phyloP scores from a whole-genome alignment of 1,284 basidiomycete species.

The Ceratobasidium sp. region DNA sequence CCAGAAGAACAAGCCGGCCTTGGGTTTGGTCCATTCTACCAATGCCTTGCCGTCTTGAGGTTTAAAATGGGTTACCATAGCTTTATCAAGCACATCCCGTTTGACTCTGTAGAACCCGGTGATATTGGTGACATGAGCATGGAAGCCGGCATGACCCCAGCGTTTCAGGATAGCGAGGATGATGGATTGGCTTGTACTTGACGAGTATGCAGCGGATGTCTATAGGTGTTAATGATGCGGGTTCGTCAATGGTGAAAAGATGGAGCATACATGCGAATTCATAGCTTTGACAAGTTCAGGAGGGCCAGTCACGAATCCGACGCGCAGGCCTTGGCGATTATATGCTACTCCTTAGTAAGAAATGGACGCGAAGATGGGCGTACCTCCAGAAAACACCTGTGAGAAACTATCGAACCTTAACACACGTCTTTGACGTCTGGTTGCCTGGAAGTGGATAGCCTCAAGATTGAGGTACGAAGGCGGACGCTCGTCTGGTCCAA shows the following conservation, averaged over 20 bases:
- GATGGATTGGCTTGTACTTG: conserved; percentile 83
- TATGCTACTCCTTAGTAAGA: not conserved
- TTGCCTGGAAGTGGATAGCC: conserved; percentile 53
- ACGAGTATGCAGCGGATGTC: conserved; percentile 79
- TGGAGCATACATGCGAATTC: conserved; percentile 72
- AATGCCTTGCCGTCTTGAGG: conserved; percentile 64
- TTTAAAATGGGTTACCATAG: conserved; percentile 77
- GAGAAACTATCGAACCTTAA: conserved; percentile 89
- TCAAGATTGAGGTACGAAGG: conserved; percentile 88
- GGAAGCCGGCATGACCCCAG: conserved; percentile 86
- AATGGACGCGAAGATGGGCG: conserved; percentile 54
- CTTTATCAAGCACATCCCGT: conserved; percentile 83
- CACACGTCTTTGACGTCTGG: conserved; percentile 71
- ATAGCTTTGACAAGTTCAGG: conserved; percentile 79
- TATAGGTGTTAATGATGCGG: conserved; percentile 54
- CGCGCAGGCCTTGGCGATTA: conserved; percentile 63
- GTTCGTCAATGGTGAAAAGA: not conserved
- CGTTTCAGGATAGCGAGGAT: conserved; percentile 75
- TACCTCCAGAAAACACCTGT: conserved; percentile 86
- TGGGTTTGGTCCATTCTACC: conserved; percentile 86
- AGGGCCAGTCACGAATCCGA: conserved; percentile 89
- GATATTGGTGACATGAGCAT: conserved; percentile 77
- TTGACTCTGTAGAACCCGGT: conserved; percentile 85
- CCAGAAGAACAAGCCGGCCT: conserved; percentile 95
- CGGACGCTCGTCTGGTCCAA: conserved; percentile 71